Evolutionary conservation across 2,329 filamentous ascomycete species (phyloP), one percentile per base, ranked within the genome.

Genomic region (Phyllosticta capitalensis): DNA sequence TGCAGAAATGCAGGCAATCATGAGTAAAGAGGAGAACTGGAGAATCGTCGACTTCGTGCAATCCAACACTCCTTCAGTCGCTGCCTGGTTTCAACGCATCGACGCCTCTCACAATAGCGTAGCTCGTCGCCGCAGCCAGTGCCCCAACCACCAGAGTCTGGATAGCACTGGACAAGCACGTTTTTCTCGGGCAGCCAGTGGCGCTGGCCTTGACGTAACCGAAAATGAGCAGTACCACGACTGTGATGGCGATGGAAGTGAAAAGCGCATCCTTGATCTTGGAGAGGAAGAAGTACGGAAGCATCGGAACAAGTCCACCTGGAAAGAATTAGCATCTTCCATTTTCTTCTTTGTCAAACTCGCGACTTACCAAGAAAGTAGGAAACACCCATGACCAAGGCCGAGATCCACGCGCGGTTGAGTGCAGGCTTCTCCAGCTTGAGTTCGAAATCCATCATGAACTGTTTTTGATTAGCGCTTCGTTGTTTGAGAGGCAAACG

Each of bases 361-460:
- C 22, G 21, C 14, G 17, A 55, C 52, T 59, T 52, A 59, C 58
- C 58, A 22, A 75, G 56, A 53, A 75, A 70, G 64, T 75, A 75
- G 20, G 71, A 66, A 10, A 71, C 51, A 0, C 69, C 73, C 66
- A 75, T 75, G 5, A 74, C 73, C 14, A 75, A 60, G 1, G 73
- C 75, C 53, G 73, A 76, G 38, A 83, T 71, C 70, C 70, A 79
- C 69, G 66, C 82, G 71, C 74, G 67, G 72, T 73, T 63, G 68
- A 74, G 64, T 6, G 63, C 61, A 3, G 75, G 74, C 59, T 78
- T 74, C 62, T 78, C 74, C 51, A 81, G 74, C 62, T 74, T 74
- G 56, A 82, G 74, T 64, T 80, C 78, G 69, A 85, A 82, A 66
- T 82, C 79, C 77, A 84, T 83, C 75, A 83, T 79, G 73, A 85